Base-by-base conservation (phyloP, 495 filamentous ascomycete genomes). In the Evansstolkia leycettana region DNA sequence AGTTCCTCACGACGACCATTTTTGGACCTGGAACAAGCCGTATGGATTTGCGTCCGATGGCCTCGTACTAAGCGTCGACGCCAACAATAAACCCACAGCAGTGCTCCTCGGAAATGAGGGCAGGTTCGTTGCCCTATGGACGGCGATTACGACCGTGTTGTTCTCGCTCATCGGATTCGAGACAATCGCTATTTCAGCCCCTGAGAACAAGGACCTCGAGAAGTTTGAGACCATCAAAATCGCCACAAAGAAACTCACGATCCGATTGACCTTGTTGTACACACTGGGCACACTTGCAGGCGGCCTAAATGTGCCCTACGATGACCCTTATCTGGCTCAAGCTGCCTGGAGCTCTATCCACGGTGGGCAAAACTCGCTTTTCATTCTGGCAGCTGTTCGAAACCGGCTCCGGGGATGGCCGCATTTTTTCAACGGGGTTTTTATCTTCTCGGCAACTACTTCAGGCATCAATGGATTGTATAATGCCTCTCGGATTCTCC, bases 141-240 rank as follows among this genome's bases (percentile, higher is more conserved):
- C 62, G 5, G 61, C 60, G 1, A 55, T 67, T 16, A 54, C 53
- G 3, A 52, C 52, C 24, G 54, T 55, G 5, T 39, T 67, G 10
- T 70, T 69, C 45, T 58, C 59, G 0, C 58, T 62, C 27, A 46
- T 65, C 4, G 67, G 67, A 6, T 62, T 71, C 51, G 64, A 67
- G 30, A 63, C 58, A 14, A 47, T 64, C 11, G 51, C 59, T 5
- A 57, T 62, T 9, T 69, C 65, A 0, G 67, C 62, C 3, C 51
- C 67, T 4, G 67, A 71, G 41, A 69, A 58, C 39, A 57, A 55
- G 33, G 46, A 58, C 8, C 52, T 69, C 0, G 46, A 57, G n/a
- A 52, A 60, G 28, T 52, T 54, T 1, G 67, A 71, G 40, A 64
- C 54, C 20, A 64, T 71, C 50, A 71, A 71, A 34, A 57, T 71